Evolutionary conservation across 2,329 filamentous ascomycete species (phyloP).

Genomic region (Colletotrichum lentis): DNA sequence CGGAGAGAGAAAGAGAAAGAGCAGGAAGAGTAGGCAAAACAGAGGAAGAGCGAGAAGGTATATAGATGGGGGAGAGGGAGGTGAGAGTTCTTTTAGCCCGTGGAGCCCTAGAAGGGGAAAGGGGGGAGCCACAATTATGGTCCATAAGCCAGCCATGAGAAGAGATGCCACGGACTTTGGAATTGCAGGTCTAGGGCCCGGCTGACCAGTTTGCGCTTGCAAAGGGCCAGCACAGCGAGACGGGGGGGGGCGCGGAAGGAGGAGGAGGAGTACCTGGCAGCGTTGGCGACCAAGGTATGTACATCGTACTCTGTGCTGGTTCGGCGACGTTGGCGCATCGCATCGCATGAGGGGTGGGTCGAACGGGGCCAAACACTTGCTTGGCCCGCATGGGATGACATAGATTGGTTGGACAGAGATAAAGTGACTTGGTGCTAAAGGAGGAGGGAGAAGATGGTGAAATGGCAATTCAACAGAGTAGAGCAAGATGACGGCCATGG

Average conservation of each 20-base stretch:
- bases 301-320: slow-evolving; percentile 1
- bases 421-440: not conserved
- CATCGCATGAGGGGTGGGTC: slow-evolving; percentile 28
- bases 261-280: not conserved
- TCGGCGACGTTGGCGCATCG: slow-evolving; percentile 23
- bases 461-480: not conserved
- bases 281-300: not conserved
- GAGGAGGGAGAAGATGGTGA: slow-evolving; percentile 8
- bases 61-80: slow-evolving; percentile 33
- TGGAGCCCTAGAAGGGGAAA: slow-evolving; percentile 7
- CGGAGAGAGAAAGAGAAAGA: slow-evolving; percentile 22
- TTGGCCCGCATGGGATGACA: slow-evolving; percentile 31
- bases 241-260: not conserved
- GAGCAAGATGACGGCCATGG: not conserved
- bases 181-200: slow-evolving; percentile 29
- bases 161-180: slow-evolving; percentile 21
- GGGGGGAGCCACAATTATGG: slow-evolving; percentile 14
- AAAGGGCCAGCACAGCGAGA: slow-evolving; percentile 2
- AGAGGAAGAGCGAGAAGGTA: slow-evolving; percentile 21
- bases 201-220: slow-evolving; percentile 23
- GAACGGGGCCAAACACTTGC: slow-evolving; percentile 31
- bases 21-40: slow-evolving; percentile 3
- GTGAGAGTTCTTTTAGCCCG: slow-evolving; percentile 35
- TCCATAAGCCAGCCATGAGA: not conserved
- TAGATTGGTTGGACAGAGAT: not conserved